Percentiles rank a stretch among this genome's conserved stretches.
Evolutionary conservation across 2,329 filamentous ascomycete species (phyloP).

Genomic region (Ampelomyces quisqualis): DNA sequence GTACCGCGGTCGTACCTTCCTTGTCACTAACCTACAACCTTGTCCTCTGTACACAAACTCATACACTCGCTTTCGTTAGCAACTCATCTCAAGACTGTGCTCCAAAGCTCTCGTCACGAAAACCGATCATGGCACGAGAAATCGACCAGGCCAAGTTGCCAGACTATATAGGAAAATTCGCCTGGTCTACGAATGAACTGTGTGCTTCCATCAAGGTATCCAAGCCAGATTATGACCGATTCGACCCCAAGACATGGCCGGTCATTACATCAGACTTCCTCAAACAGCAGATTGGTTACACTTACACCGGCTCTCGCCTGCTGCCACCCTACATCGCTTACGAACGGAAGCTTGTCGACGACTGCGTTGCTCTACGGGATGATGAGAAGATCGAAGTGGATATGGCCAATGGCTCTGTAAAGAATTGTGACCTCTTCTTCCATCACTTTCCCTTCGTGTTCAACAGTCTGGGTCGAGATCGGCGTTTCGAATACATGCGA

Average conservation of each 20-base stretch:
- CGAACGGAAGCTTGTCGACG: neutral
- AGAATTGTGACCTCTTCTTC: neutral
- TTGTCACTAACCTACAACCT: too few relatives aligned
- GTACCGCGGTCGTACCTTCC: too few relatives aligned
- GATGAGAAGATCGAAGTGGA: neutral
- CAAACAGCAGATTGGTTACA: neutral
- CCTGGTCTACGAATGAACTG: neutral
- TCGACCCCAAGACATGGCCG: constrained; percentile 5
- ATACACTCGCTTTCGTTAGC: neutral
- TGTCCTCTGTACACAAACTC: too few relatives aligned
- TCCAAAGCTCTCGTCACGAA: neutral
- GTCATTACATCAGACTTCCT: neutral
- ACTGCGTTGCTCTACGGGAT: neutral
- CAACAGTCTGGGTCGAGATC: neutral
- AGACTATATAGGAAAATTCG: neutral
- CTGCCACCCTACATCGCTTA: neutral
- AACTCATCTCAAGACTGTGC: neutral
- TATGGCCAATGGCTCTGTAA: neutral
- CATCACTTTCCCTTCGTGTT: constrained; percentile 1
- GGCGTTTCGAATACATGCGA: constrained; percentile 1
- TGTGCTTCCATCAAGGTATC: neutral
- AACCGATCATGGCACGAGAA: neutral
- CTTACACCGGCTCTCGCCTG: neutral
- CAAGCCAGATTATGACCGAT: neutral
- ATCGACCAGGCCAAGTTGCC: constrained; percentile 1